phyloP scores from a whole-genome alignment of 768 basidiomycete genomes.

The Suillus discolor region DNA sequence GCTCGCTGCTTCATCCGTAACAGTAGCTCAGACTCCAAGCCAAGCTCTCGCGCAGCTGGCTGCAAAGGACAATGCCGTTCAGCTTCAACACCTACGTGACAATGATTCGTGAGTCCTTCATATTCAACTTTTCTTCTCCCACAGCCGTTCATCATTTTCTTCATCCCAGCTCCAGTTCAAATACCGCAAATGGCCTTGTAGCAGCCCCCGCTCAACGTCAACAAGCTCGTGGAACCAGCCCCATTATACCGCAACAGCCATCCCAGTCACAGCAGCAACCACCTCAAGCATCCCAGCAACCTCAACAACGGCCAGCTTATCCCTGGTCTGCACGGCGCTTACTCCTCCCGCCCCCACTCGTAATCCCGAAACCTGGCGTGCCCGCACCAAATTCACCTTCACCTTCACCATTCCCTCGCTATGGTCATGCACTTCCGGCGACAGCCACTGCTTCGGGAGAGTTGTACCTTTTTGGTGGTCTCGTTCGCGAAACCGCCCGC shows the following conservation, averaged over 20 bases:
- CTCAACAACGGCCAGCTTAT: conserved; percentile 61
- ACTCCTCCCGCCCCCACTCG: conserved; percentile 64
- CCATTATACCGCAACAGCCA: conserved; percentile 31
- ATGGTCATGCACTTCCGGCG: conserved; percentile 90
- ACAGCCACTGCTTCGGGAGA: conserved; percentile 80
- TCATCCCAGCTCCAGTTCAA: conserved; percentile 18
- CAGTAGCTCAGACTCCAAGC: conserved; percentile 63
- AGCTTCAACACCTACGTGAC: conserved; percentile 19
- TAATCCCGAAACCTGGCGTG: conserved; percentile 64
- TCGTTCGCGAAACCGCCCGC: conserved; percentile 85
- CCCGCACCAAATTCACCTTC: conserved; percentile 69
- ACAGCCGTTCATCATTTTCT: conserved; percentile 1
- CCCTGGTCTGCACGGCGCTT: conserved; percentile 86
- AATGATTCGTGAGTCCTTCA: conserved; percentile 40
- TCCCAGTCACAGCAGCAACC: conserved; percentile 26
- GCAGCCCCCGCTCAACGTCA: conserved; percentile 32
- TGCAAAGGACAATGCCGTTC: conserved; percentile 30
- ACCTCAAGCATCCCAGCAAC: conserved; percentile 34
- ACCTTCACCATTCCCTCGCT: conserved; percentile 92
- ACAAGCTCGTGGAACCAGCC: conserved; percentile 37
- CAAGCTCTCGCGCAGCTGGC: conserved; percentile 68
- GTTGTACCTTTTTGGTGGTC: conserved; percentile 95
- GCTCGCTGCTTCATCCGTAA: conserved; percentile 47
- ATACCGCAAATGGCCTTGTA: conserved; percentile 22
- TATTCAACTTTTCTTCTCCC: conserved; percentile 6